Evolutionary conservation across 2,329 filamentous ascomycete genomes (phyloP), one percentile per base, ranked within the genome.

Genomic region (Aspergillus hortae): DNA sequence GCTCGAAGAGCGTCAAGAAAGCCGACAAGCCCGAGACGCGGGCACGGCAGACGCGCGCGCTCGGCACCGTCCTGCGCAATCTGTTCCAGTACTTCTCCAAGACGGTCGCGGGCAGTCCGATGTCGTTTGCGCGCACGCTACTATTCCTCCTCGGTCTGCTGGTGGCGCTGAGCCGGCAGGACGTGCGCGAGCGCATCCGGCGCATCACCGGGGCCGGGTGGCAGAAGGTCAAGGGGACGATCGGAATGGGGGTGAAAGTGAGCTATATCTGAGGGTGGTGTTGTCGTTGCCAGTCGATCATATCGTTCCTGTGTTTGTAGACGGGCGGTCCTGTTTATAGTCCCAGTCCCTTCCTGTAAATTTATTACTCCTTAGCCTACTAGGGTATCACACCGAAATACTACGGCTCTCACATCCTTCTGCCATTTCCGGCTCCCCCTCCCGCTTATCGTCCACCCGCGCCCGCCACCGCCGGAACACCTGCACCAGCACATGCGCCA

Each of bases 231-330:
- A 85, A 83, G 67, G 81, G 85, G 43, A 97, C 94, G 0, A 86
- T 92, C 4, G 92, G 92, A 1, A 97, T 97, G 92, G 94, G 92
- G 2, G 89, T 95, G 57, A 97, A 96, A 76, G 92, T 97, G 65
- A 95, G 89, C 69, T 97, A 97, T 74, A 95, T 99, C 54, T 97
- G 58, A 55, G 27, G 56, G 21, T 44, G 36, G 10, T 48, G 51
- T 53, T 48, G 52, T 56, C 49, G 59, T 36, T 47, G 36, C 10
- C 46, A 53, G 51, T 54, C 51, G 48, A 46, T 45, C 52, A 30
- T 55, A 21, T 44, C 44, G 46, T 53, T 44, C 25, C 55, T 56
- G 11, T 21, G 11, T 42, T 23, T 23, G 15, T 42, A 7, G 15
- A 19, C 17, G 14, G 11, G 15, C 17, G 19, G 40, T 12, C 40